Conservation (phyloP, 2,329 filamentous ascomycete species). For the Epichloe uncinata region DNA sequence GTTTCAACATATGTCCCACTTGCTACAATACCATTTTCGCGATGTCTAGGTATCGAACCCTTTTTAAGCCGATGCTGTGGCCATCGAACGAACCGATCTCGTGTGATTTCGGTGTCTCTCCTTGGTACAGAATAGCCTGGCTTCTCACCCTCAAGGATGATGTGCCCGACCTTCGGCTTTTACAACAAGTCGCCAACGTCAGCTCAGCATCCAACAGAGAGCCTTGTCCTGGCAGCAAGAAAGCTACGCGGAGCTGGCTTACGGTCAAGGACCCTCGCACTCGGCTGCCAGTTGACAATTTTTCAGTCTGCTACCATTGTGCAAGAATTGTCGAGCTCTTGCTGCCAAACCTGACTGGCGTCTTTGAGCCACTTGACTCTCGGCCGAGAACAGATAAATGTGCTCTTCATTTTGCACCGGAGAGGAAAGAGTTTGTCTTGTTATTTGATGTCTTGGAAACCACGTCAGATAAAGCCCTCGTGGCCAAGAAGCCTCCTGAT, state of each 20-base stretch:
- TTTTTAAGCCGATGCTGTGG: conserved; percentile 47
- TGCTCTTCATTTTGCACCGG: conserved; percentile 47
- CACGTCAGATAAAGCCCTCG: conserved; percentile 36
- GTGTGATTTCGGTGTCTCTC: conserved; percentile 65
- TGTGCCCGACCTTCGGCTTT: conserved; percentile 51
- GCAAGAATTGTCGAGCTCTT: conserved; percentile 57
- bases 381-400: conserved; percentile 45
- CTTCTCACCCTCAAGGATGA: conserved; percentile 62
- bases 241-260: conserved; percentile 55
- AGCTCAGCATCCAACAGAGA: conserved; percentile 31
- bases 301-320: conserved; percentile 64
- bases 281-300: conserved; percentile 50
- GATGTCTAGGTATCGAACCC: conserved; percentile 50
- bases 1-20: conserved; percentile 69
- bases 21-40: conserved; percentile 63
- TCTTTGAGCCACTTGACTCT: conserved; percentile 44
- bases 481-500: conserved; percentile 35
- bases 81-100: conserved; percentile 43
- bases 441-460: conserved; percentile 50
- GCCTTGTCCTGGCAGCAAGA: conserved; percentile 44
- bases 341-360: conserved; percentile 56
- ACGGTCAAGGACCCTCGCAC: conserved; percentile 58
- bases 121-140: conserved; percentile 80
- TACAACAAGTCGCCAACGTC: conserved; percentile 56
- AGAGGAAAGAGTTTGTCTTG: conserved; percentile 39